Evolutionary conservation across 139 green algal species (phyloP).

Genomic region (Limnomonas spitsbergensis): DNA sequence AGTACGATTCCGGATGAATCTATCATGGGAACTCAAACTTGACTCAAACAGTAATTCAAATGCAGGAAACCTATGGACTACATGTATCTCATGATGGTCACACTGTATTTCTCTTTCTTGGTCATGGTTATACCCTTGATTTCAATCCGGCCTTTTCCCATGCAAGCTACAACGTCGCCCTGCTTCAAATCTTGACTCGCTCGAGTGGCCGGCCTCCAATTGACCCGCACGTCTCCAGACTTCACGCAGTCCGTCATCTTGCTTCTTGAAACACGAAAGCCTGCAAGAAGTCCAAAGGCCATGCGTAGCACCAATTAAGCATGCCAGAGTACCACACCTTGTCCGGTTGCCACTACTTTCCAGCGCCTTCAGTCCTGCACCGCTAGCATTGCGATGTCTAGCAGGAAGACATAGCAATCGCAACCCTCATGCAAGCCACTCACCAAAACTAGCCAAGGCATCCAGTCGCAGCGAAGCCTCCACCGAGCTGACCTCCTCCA

Average conservation of each 20-base stretch:
- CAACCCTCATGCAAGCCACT: neutral
- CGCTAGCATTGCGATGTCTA: no score
- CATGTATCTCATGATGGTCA: constrained; percentile 62
- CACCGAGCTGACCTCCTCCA: constrained; percentile 53
- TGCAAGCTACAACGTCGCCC: constrained; percentile 69
- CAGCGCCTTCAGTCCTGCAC: neutral
- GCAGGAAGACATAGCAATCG: no score
- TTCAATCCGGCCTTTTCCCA: constrained; percentile 75
- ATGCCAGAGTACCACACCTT: neutral
- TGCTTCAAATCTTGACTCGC: constrained; percentile 48
- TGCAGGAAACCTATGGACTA: no score
- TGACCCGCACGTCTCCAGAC: constrained; percentile 55
- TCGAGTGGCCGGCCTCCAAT: constrained; percentile 70
- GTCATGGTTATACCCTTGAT: constrained; percentile 50
- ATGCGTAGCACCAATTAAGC: neutral
- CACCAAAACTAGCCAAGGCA: constrained; percentile 63
- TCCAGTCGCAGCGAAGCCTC: constrained; percentile 79
- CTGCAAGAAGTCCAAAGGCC: constrained; percentile 24
- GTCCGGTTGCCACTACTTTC: no score
- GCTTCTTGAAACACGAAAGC: constrained; percentile 68
- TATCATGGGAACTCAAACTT: no score
- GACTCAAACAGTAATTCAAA: no score
- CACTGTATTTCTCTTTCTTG: constrained; percentile 62
- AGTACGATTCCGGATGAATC: no score
- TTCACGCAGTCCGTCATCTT: constrained; percentile 80